These are phyloP conservation scores for Volutella citrinella DNA, from an alignment of 2,329 filamentous ascomycete genomes.

Conservation along the genomic window DNA sequence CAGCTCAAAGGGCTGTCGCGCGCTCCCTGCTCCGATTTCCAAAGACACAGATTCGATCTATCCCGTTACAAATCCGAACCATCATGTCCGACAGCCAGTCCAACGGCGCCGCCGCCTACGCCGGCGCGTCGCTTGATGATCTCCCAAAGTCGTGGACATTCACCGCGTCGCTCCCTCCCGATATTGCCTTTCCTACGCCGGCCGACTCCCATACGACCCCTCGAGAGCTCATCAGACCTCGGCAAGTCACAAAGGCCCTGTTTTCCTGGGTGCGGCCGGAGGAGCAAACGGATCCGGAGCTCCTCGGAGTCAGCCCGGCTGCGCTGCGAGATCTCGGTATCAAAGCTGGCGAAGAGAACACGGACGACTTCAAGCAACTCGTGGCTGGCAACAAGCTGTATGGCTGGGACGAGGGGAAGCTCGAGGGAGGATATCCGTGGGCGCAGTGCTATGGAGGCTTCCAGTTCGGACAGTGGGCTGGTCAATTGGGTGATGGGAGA, in stretches of 20 bases:
- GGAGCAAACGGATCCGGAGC: conserved; percentile 65
- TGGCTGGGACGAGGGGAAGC: conserved; percentile 68
- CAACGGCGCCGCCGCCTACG: conserved; percentile 22
- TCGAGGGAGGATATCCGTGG: conserved; percentile 84
- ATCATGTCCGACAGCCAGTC: conserved; percentile 33
- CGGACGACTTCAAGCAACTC: conserved; percentile 70
- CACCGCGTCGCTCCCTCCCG: conserved; percentile 68
- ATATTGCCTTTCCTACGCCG: conserved; percentile 76
- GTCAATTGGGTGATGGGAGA: conserved; percentile 90
- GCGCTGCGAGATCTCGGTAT: conserved; percentile 83
- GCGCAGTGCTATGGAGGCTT: conserved; percentile 95
- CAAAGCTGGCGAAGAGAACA: conserved; percentile 61
- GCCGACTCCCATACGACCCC: conserved; percentile 77
- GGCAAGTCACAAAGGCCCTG: conserved; percentile 78
- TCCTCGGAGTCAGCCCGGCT: conserved; percentile 75
- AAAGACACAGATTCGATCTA: no score
- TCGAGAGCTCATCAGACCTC: conserved; percentile 71
- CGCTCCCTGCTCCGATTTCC: no score
- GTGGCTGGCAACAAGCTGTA: conserved; percentile 81
- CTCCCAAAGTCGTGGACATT: conserved; percentile 65
- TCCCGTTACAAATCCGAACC: no score
- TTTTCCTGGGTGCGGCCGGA: conserved; percentile 92
- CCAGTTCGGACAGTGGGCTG: conserved; percentile 84
- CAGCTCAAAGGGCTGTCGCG: conserved; percentile 27
- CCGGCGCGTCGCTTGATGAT: conserved; percentile 45